These are phyloP conservation scores for Globisporangium lucens DNA, from an alignment of 352 stramenopile genomes.

Conservation along the genomic window DNA sequence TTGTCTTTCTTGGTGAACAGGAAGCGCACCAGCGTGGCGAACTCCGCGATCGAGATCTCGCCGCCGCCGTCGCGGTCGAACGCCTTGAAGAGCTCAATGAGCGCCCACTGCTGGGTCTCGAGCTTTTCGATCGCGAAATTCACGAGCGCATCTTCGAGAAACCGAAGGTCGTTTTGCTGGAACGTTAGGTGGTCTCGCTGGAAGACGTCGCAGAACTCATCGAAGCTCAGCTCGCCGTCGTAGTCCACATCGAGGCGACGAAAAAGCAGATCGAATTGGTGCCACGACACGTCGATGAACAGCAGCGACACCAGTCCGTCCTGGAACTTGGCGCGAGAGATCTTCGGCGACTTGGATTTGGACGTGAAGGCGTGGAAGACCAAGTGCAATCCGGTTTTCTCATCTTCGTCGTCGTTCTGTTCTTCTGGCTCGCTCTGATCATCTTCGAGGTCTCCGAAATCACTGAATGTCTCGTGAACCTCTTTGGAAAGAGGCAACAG, in stretches of 20 bases:
- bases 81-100: conserved; percentile 43
- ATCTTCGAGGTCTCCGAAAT: conserved; percentile 42
- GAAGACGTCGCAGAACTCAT: conserved; percentile 42
- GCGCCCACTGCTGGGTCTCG: conserved; percentile 42
- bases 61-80: conserved; percentile 49
- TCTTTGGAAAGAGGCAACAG: conserved; percentile 22
- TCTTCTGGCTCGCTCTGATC: conserved; percentile 14
- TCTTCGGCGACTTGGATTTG: conserved; percentile 16
- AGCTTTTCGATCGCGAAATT: conserved; percentile 42
- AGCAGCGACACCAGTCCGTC: conserved; percentile 31
- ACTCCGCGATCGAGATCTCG: conserved; percentile 47
- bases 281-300: conserved; percentile 41
- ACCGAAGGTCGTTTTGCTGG: conserved; percentile 26
- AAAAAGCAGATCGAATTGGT: conserved; percentile 53
- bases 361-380: conserved; percentile 32
- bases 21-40: conserved; percentile 44
- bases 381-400: conserved; percentile 23
- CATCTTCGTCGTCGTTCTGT: conserved; percentile 15
- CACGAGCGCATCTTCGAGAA: conserved; percentile 41
- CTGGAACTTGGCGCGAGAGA: conserved; percentile 46
- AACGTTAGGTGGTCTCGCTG: conserved; percentile 24
- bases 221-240: conserved; percentile 35
- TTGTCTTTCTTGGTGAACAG: conserved; percentile 27
- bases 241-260: conserved; percentile 34
- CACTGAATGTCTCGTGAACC: conserved; percentile 32